These are phyloP conservation scores for Metschnikowia amazonensis DNA, from an alignment of 805 yeast species.

Conservation along the genomic window DNA sequence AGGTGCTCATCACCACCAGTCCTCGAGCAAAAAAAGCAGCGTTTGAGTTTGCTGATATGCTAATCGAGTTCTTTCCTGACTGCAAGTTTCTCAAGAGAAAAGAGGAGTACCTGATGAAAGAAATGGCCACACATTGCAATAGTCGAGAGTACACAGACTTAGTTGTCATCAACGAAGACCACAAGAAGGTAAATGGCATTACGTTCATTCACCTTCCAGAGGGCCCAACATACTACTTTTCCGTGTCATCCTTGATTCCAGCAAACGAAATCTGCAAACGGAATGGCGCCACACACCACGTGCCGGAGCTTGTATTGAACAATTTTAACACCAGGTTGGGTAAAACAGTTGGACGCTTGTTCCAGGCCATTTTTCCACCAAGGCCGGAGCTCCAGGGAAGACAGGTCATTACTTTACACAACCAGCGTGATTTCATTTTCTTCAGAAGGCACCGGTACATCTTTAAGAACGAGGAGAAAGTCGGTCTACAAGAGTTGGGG, in stretches of 20 bases:
- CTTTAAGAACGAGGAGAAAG: constrained; percentile 84
- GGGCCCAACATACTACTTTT: constrained; percentile 93
- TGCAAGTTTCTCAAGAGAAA: constrained; percentile 85
- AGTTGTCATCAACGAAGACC: constrained; percentile 88
- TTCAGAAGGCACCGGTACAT: constrained; percentile 93
- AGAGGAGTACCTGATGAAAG: constrained; percentile 76
- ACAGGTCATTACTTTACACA: constrained; percentile 92
- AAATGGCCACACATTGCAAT: constrained; percentile 77
- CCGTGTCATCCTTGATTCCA: constrained; percentile 71
- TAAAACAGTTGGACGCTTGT: constrained; percentile 85
- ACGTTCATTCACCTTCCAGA: constrained; percentile 91
- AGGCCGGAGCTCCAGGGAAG: constrained; percentile 93
- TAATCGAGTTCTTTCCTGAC: constrained; percentile 82
- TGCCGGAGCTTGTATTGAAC: constrained; percentile 88
- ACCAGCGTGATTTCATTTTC: constrained; percentile 92
- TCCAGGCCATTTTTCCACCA: constrained; percentile 89
- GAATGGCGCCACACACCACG: constrained; percentile 85
- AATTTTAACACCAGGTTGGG: constrained; percentile 92
- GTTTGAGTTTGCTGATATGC: constrained; percentile 81
- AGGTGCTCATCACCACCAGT: constrained; percentile 85
- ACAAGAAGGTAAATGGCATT: constrained; percentile 85
- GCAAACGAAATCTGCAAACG: constrained; percentile 79
- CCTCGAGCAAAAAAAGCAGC: constrained; percentile 82
- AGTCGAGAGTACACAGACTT: constrained; percentile 86
- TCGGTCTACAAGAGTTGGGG: constrained; percentile 93